Evolutionary conservation across 2,329 filamentous ascomycete species (phyloP).

Genomic region (Orbilia brochopaga): DNA sequence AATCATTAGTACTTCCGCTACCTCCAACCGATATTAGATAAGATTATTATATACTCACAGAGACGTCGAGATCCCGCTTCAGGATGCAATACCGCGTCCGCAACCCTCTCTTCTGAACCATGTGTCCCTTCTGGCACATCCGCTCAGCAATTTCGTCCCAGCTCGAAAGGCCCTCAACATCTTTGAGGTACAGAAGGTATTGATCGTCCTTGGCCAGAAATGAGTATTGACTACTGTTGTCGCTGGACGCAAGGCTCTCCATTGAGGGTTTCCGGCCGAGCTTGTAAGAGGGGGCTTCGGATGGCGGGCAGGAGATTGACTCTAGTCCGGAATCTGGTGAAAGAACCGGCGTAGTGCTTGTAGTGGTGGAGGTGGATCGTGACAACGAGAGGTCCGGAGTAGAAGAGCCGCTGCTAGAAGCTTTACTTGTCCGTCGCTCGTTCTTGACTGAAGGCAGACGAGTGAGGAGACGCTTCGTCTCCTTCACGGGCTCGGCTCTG

Average conservation of each 20-base stretch:
- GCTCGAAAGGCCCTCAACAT: conserved; percentile 42
- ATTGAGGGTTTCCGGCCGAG: conserved; percentile 48
- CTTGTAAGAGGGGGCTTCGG: conserved; percentile 41
- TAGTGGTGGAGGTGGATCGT: conserved; percentile 43
- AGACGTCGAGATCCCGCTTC: conserved; percentile 45
- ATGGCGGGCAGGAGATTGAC: conserved; percentile 25
- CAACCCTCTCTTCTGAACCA: conserved; percentile 38
- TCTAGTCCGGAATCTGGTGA: conserved; percentile 39
- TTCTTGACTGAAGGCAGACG: conserved; percentile 47
- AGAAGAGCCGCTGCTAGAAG: conserved; percentile 33
- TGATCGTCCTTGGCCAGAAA: conserved; percentile 47
- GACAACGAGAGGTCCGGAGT: conserved; percentile 38
- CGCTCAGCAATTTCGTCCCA: conserved; percentile 45
- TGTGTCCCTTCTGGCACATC: conserved; percentile 40
- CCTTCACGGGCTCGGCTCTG: conserved; percentile 23
- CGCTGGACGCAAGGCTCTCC: conserved; percentile 44
- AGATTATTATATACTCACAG: conserved; percentile 20
- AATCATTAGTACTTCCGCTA: conserved; percentile 7
- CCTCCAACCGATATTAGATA: not conserved
- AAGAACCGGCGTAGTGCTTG: conserved; percentile 39
- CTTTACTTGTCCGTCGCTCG: conserved; percentile 35
- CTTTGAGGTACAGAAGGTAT: conserved; percentile 45
- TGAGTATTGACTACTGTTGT: conserved; percentile 50
- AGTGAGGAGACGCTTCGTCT: conserved; percentile 36
- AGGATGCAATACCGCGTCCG: conserved; percentile 48